Evolutionary conservation across 2,329 filamentous ascomycete genomes (phyloP), one percentile per base, ranked within the genome.

Genomic region (Metarhizium brunneum): DNA sequence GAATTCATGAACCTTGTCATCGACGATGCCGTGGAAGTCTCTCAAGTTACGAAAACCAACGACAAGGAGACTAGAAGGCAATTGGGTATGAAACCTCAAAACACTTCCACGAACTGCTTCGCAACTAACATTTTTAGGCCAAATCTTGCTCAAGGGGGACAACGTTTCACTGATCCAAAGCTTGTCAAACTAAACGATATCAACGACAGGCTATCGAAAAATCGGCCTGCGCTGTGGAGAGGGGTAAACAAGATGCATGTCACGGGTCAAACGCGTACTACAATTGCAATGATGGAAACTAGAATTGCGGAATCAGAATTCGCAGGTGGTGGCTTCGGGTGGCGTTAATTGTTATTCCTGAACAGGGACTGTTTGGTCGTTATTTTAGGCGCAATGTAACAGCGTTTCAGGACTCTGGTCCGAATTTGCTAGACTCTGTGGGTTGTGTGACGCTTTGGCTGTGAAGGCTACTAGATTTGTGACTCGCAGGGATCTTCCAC

Each of bases 1-100:
- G 94, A 99, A 73, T 99, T 97, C 76, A 96, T 99, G 92, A 99
- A 99, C 76, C 79, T 99, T 52, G 94, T 97, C 43, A 82, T 96
- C 62, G 94, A 99, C 68, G 91, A 99, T 65, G 94, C 94, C 35
- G 84, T 96, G 56, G 92, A 97, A 74, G 91, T 99, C 48, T 88
- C 86, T 71, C 82, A 90, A 68, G 78, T 89, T 55, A 91, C 88
- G 60, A 95, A 95, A 78, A 85, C 83, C 16, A 86, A 88, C 63
- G 71, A 78, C 47, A 84, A 86, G 62, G 92, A 95, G 74, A 85
- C 83, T 62, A 82, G 92, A 69, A 85, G 89, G 71, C 78, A 84
- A 47, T 71, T 96, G 53, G 92, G 92, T 95, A 80, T 59, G 80
- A 16, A 45, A 4, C 16, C 40, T 16, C 1, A 8, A 47, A 8